A percentile compares a stretch with the other conserved stretches of the same genome.
phyloP scores from a whole-genome alignment of 257 asterid species.

The Plectranthus barbatus region DNA sequence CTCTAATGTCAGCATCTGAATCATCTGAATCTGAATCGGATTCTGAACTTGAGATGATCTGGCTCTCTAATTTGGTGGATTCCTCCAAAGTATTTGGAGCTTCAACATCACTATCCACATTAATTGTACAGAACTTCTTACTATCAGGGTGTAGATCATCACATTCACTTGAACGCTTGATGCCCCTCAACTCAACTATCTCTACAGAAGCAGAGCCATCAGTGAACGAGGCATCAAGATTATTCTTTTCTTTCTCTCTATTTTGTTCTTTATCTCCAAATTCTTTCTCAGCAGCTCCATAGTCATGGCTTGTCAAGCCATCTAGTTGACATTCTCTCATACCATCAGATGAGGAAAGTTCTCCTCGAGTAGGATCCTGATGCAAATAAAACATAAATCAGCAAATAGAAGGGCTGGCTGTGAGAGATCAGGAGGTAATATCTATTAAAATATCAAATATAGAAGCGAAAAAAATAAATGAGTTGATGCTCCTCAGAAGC shows the following conservation, averaged over 20 bases:
- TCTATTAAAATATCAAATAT: neutral
- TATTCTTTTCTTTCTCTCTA: conserved; percentile 23
- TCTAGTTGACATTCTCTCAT: conserved; percentile 13
- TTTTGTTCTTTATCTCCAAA: conserved; percentile 11
- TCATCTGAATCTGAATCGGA: conserved; percentile 56
- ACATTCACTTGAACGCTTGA: conserved; percentile 31
- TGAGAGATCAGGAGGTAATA: neutral
- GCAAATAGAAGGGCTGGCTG: neutral
- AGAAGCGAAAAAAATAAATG: neutral
- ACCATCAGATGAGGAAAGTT: conserved; percentile 20
- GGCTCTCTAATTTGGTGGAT: conserved; percentile 35
- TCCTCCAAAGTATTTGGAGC: conserved; percentile 29
- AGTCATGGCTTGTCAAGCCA: conserved; percentile 14
- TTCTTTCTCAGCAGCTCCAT: conserved; percentile 18
- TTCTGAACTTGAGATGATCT: conserved; percentile 57
- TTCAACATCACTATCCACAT: conserved; percentile 36
- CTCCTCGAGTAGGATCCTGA: conserved; percentile 35
- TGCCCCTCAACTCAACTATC: conserved; percentile 28
- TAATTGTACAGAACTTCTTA: conserved; percentile 15
- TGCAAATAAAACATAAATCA: conserved; percentile 1
- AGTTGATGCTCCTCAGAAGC: neutral
- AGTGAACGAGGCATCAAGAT: neutral
- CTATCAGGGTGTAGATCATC: conserved; percentile 26
- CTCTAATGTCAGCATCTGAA: conserved; percentile 33
- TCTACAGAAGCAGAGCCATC: conserved; percentile 18